phyloP scores from a whole-genome alignment of 352 stramenopile species.

The Phytophthora sp. region DNA sequence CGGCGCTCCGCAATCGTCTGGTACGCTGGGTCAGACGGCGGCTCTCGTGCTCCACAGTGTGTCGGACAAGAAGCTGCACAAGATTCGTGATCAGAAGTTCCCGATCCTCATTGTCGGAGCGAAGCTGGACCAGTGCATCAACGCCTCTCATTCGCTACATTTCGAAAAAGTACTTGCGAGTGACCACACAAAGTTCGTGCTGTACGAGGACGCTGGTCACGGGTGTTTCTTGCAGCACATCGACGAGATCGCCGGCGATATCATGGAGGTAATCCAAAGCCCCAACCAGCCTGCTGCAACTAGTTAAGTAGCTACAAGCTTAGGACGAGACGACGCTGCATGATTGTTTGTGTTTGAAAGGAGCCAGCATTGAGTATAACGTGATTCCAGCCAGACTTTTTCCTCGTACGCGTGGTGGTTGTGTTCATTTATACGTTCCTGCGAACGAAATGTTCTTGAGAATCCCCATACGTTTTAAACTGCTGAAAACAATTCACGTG shows the following conservation, averaged over 20 bases:
- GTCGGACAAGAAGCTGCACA: constrained; percentile 40
- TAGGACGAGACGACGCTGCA: too few species aligned
- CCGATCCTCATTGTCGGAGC: constrained; percentile 54
- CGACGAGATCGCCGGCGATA: constrained; percentile 40
- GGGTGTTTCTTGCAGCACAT: constrained; percentile 50
- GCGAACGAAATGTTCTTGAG: too few species aligned
- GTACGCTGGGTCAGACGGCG: constrained; percentile 37
- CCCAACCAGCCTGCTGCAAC: neutral
- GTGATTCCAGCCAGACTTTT: too few species aligned
- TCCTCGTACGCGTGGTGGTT: too few species aligned
- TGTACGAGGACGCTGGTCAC: constrained; percentile 54
- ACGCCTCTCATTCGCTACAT: constrained; percentile 38
- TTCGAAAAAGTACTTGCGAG: constrained; percentile 37
- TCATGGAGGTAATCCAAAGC: constrained; percentile 30
- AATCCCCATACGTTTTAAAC: too few species aligned
- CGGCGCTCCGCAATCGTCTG: constrained; percentile 17
- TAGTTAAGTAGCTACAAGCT: too few species aligned
- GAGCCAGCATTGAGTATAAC: too few species aligned
- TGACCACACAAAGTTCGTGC: constrained; percentile 44
- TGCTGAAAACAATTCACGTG: too few species aligned
- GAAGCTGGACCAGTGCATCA: constrained; percentile 40
- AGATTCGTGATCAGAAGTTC: constrained; percentile 45
- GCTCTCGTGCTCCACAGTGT: constrained; percentile 38
- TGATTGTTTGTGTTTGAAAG: too few species aligned
- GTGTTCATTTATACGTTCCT: too few species aligned